These are phyloP conservation scores for Fagus crenata DNA, from an alignment of 306 rosid genomes.

Conservation along the genomic window DNA sequence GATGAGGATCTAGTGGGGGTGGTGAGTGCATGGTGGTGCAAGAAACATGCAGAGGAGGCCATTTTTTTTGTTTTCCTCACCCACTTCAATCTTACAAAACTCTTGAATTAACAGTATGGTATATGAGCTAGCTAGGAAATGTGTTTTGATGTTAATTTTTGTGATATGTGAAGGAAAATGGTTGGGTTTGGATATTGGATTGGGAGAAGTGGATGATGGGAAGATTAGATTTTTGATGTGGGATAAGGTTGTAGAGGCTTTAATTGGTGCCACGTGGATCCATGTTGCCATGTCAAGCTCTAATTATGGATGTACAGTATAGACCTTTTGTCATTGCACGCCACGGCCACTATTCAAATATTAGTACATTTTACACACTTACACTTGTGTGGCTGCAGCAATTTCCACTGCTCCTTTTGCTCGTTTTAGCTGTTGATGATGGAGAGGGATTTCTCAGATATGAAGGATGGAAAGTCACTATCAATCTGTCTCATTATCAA, in stretches of 20 bases:
- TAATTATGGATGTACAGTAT: background rate
- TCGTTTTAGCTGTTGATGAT: too few species aligned
- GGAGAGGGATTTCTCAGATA: too few species aligned
- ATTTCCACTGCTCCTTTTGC: too few species aligned
- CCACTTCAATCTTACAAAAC: background rate
- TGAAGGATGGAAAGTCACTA: too few species aligned
- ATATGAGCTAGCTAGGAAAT: background rate
- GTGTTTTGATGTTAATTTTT: constrained; percentile 23
- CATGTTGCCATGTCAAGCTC: constrained; percentile 5
- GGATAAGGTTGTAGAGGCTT: constrained; percentile 61
- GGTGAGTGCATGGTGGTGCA: constrained; percentile 81
- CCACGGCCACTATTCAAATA: too few species aligned
- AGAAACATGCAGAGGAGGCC: constrained; percentile 85
- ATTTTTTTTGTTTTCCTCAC: constrained; percentile 27
- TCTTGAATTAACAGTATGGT: constrained; percentile 17
- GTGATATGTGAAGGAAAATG: constrained; percentile 40
- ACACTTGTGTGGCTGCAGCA: too few species aligned
- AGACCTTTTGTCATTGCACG: background rate
- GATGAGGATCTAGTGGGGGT: constrained; percentile 51
- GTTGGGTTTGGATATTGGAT: constrained; percentile 46
- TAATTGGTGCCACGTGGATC: constrained; percentile 63
- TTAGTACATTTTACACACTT: too few species aligned
- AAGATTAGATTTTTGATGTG: constrained; percentile 56
- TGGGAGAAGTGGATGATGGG: constrained; percentile 33
- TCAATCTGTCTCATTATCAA: too few species aligned